phyloP scores from a whole-genome alignment of 2,329 filamentous ascomycete species.

The Penicillium sp. region DNA sequence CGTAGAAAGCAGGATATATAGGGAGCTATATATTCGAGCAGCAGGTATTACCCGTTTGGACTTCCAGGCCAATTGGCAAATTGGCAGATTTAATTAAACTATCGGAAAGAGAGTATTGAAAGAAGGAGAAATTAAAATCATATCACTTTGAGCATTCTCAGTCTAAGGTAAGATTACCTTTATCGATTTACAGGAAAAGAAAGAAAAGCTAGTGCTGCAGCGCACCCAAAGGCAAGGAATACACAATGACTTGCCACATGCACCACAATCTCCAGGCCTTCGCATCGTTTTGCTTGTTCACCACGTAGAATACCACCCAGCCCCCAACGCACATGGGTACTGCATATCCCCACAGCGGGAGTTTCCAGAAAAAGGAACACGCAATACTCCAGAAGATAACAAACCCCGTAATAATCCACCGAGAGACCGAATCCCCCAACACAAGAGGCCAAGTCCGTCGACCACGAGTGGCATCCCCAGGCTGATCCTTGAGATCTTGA shows the following conservation, averaged over 20 bases:
- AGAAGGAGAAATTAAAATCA: too few species aligned
- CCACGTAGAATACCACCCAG: conserved; percentile 5
- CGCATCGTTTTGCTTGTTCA: conserved; percentile 2
- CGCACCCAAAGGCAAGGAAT: background rate
- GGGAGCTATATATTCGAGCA: background rate
- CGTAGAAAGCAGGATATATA: background rate
- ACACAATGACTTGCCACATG: conserved; percentile 5
- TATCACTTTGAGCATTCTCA: background rate
- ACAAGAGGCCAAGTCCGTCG: conserved; percentile 27
- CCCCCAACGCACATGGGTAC: conserved; percentile 1
- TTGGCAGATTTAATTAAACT: too few species aligned
- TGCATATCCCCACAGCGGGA: conserved; percentile 5
- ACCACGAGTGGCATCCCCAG: conserved; percentile 27
- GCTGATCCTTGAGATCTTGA: conserved; percentile 38
- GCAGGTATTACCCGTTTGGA: too few species aligned
- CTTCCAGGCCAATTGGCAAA: too few species aligned
- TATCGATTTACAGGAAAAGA: background rate
- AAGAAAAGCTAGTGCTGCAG: background rate
- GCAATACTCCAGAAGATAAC: conserved; percentile 21
- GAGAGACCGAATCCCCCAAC: conserved; percentile 23
- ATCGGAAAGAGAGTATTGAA: too few species aligned
- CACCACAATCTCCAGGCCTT: conserved; percentile 4
- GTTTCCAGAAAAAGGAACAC: conserved; percentile 10
- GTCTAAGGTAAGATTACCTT: background rate
- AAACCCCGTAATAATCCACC: conserved; percentile 21